Base-by-base conservation (phyloP, 176 grass and related monocot species). In the Typha latifolia region DNA sequence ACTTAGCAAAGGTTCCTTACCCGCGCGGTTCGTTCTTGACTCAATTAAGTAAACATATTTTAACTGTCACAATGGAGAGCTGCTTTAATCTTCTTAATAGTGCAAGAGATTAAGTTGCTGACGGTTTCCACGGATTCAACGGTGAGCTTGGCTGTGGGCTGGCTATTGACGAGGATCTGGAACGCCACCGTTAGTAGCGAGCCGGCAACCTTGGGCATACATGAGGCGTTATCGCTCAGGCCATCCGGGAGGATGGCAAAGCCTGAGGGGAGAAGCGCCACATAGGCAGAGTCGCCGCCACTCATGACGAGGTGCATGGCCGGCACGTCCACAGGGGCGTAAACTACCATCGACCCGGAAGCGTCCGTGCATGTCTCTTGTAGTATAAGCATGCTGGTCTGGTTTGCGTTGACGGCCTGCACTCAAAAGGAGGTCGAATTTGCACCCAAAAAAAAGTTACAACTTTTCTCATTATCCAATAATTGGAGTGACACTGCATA, bases 21-120 rank as follows among this genome's bases (percentile, higher is more conserved):
- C 31, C 65, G 71, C 57, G 67, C 69, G 93, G 93, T 97, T 91
- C 88, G 93, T 91, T 97, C 93, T 97, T 90, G 93, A 97, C 93
- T 97, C 88, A 63, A 74, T 62, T 80, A 69, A 65, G 12, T 71
- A 50, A 10, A 43, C 37, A 43, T 43, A 8, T 43, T 10, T 43
- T 10, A 43, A 8, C 37, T 62, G 3, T 90, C 62, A 3, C 81
- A 86, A 21, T 80, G 81, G 15, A 97, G 84, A 5, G 85, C 85
- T 0, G 31, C 62, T 74, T 69, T 91, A 68, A 97, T 92, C 88
- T 89, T 97, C 74, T 87, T 72, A 66, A 97, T 73, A 69, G 93
- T 97, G 80, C 89, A 89, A 0, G 83, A 91, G 47, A 97, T 89
- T 1, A 97, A 85, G 67, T 77, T 84, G 70, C 78, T 84, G 31